phyloP scores from a whole-genome alignment of 1,139 yeast genomes.

The Chernovozyma sophiae-reginae region DNA sequence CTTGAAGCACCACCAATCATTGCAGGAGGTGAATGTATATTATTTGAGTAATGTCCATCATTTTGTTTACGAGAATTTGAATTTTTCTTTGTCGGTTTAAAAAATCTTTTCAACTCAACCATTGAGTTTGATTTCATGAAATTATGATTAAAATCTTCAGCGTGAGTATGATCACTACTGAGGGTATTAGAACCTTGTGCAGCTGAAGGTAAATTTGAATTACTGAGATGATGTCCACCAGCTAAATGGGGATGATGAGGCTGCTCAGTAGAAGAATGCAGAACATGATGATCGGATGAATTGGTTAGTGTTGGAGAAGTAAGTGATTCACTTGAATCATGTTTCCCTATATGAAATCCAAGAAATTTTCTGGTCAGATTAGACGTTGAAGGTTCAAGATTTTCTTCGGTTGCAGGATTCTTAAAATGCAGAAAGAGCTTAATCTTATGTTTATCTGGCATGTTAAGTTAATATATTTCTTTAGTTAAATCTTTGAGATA shows the following conservation, averaged over 20 bases:
- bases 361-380: constrained; percentile 32
- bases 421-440: constrained; percentile 36
- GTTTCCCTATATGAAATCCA: constrained; percentile 37
- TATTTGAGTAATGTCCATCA: constrained; percentile 19
- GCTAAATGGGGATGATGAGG: neutral
- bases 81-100: constrained; percentile 37
- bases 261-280: constrained; percentile 8
- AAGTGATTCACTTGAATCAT: constrained; percentile 35
- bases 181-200: too few relatives aligned
- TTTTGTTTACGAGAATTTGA: constrained; percentile 17
- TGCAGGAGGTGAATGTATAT: constrained; percentile 31
- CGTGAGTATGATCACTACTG: constrained; percentile 12
- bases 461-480: constrained; percentile 9
- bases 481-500: too few relatives aligned
- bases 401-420: constrained; percentile 22
- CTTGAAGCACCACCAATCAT: constrained; percentile 10
- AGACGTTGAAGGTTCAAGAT: constrained; percentile 31
- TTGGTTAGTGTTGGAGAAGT: constrained; percentile 31
- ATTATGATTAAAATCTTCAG: constrained; percentile 27
- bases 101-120: constrained; percentile 40
- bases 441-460: constrained; percentile 48
- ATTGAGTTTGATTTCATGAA: constrained; percentile 36
- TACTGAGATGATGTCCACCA: neutral
- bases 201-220: neutral
- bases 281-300: constrained; percentile 20